phyloP scores from a whole-genome alignment of 2,329 filamentous ascomycete genomes.

The Coniochaeta sp. region DNA sequence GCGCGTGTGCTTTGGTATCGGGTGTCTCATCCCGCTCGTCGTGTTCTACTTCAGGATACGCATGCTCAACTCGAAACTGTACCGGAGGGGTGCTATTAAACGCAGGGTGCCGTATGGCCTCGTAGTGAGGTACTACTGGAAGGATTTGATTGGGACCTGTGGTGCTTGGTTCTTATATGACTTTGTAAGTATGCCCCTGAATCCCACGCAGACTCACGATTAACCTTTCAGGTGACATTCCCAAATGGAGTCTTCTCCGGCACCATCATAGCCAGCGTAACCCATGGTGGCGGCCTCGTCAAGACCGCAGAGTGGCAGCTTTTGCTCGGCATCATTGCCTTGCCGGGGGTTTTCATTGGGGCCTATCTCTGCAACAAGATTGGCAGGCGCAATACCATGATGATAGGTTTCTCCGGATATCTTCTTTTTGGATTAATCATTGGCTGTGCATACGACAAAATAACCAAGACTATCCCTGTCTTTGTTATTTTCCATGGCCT shows the following conservation, averaged over 20 bases:
- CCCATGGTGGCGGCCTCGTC: not conserved
- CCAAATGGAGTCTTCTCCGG: not conserved
- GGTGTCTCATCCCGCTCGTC: slow-evolving; percentile 35
- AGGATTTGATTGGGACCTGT: slow-evolving; percentile 42
- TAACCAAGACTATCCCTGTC: slow-evolving; percentile 38
- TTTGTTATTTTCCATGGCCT: slow-evolving; percentile 46
- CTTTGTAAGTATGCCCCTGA: slow-evolving; percentile 9
- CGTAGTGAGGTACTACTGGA: slow-evolving; percentile 44
- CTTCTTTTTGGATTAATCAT: slow-evolving; percentile 40
- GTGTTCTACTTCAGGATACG: slow-evolving; percentile 49
- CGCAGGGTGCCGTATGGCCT: slow-evolving; percentile 35
- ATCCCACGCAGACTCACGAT: not conserved
- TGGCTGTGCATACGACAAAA: slow-evolving; percentile 36
- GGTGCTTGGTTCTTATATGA: slow-evolving; percentile 43
- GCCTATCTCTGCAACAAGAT: slow-evolving; percentile 16
- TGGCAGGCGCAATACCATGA: slow-evolving; percentile 16
- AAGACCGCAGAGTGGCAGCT: not conserved
- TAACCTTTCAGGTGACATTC: slow-evolving; percentile 13
- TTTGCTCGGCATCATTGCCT: slow-evolving; percentile 19
- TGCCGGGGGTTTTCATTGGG: slow-evolving; percentile 17
- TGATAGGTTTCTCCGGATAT: slow-evolving; percentile 13
- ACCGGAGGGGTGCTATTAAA: slow-evolving; percentile 41
- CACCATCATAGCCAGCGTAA: not conserved
- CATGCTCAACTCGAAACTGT: slow-evolving; percentile 41
- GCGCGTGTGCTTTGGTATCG: slow-evolving; percentile 38